Base-by-base conservation (phyloP, 805 yeast species). In the Jamesozyma hellenica region DNA sequence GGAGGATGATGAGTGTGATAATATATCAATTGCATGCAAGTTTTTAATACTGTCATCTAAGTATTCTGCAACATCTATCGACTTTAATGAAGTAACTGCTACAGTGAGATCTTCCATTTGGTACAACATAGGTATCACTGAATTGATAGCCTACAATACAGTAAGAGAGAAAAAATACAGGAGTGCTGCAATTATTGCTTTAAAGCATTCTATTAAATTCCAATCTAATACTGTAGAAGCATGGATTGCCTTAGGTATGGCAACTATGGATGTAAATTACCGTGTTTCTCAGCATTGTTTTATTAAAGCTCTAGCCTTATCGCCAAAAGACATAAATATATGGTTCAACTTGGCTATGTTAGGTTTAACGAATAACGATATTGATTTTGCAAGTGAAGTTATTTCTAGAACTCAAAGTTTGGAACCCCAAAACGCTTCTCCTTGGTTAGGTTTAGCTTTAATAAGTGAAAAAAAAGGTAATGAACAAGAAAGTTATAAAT, bases 391-490 rank as follows among this genome's bases (percentile, higher is more conserved):
- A 0, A 68, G 70, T 33, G 79, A 80, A 44, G 78, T 94, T 0
- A 77, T 82, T 43, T 63, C 68, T 30, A 72, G 85, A 45, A 81
- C 92, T 0, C 90, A 83, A 49, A 77, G 95, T 16, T 65, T 85
- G 11, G 80, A 88, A 2, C 96, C 98, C 3, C 82, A 78, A 39
- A 71, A 70, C 38, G 67, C 83, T 0, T 67, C 66, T 5, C 74
- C 96, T 0, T 92, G 97, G 97, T 56, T 83, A 26, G 96, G 95
- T 1, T 77, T 79, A 51, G 96, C 96, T 0, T 54, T 90, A 28
- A 67, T 74, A 1, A 63, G 70, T 6, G 71, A 73, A 40, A 72
- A 68, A 0, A 48, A 54, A 11, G 84, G 82, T 2, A 70, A 79
- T 35, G 31, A 32, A 0, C 59, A 56, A 1, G 67, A 64, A n/a